Conservation (phyloP, 2,329 filamentous ascomycete genomes). For the Botrytis squamosa region DNA sequence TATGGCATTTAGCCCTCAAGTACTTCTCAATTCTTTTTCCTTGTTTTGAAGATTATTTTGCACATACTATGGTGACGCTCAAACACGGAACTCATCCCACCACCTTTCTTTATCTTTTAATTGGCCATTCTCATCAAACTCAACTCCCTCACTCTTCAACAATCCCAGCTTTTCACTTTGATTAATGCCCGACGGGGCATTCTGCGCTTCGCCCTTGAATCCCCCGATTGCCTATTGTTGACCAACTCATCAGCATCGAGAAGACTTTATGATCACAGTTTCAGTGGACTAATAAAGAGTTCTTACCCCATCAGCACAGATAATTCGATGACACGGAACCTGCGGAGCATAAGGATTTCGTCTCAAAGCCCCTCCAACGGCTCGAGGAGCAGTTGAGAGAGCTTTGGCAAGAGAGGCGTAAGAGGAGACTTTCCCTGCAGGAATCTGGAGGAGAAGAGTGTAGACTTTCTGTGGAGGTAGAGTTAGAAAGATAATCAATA, state of each 20-base stretch:
- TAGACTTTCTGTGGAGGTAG: conserved; percentile 47
- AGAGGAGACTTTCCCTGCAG: conserved; percentile 56
- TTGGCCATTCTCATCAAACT: conserved; percentile 6
- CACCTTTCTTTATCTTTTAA: neutral
- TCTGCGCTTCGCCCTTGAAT: conserved; percentile 52
- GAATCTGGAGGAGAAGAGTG: conserved; percentile 58
- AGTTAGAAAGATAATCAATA: neutral
- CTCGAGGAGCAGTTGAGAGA: conserved; percentile 58
- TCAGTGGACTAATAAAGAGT: neutral
- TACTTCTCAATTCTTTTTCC: neutral
- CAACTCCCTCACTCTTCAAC: neutral
- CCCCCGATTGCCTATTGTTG: conserved; percentile 44
- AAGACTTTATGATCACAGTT: neutral
- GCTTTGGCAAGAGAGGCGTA: conserved; percentile 58
- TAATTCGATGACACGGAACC: conserved; percentile 60
- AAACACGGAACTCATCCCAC: conserved; percentile 4
- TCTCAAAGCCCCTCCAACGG: conserved; percentile 60
- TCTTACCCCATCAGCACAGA: conserved; percentile 53
- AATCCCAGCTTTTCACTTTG: conserved; percentile 44
- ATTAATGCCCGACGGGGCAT: conserved; percentile 50
- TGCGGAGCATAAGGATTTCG: conserved; percentile 62
- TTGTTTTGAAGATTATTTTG: neutral
- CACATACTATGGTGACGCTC: neutral
- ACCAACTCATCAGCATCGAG: neutral
- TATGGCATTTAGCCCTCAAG: neutral